These are phyloP conservation scores for Phalaenopsis equestris DNA, from an alignment of 106 monocot species.

Conservation along the genomic window DNA sequence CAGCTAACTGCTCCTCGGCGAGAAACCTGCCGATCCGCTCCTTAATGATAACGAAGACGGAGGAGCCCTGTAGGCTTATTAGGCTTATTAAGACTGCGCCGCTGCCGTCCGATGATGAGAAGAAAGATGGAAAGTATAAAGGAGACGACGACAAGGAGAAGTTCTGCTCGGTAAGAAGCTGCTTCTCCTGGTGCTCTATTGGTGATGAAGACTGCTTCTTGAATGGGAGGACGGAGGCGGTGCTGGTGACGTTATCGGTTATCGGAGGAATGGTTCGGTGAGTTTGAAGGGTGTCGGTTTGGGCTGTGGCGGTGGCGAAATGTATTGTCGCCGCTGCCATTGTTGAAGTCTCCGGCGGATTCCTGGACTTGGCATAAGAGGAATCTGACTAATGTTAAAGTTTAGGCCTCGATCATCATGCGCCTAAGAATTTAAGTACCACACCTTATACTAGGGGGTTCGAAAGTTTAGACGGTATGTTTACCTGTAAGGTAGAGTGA, in stretches of 20 bases:
- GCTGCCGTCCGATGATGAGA: background rate
- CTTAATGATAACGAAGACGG: background rate
- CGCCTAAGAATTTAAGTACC: too few species aligned
- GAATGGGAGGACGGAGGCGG: background rate
- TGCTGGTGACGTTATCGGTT: background rate
- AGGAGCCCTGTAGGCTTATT: slow-evolving; percentile 14
- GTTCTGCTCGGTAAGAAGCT: slow-evolving; percentile 69
- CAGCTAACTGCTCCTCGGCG: too few species aligned
- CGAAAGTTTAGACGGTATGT: too few species aligned
- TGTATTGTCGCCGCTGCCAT: slow-evolving; percentile 22
- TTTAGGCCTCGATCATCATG: too few species aligned
- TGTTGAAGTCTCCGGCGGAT: slow-evolving; percentile 56
- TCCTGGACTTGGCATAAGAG: slow-evolving; percentile 64
- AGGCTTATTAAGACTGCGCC: slow-evolving; percentile 14
- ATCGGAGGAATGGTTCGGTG: slow-evolving; percentile 56
- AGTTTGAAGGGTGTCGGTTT: slow-evolving; percentile 84
- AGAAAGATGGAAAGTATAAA: slow-evolving; percentile 6
- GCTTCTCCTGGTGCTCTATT: slow-evolving; percentile 39
- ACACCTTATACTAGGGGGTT: too few species aligned
- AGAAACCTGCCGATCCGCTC: background rate
- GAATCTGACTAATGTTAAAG: slow-evolving; percentile 7
- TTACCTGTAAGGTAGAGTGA: too few species aligned
- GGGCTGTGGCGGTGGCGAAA: slow-evolving; percentile 42
- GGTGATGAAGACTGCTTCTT: background rate
- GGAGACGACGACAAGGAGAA: slow-evolving; percentile 25